Evolutionary conservation across 2,329 filamentous ascomycete genomes (phyloP), one percentile per base, ranked within the genome.

Genomic region (Paraphoma sp.): DNA sequence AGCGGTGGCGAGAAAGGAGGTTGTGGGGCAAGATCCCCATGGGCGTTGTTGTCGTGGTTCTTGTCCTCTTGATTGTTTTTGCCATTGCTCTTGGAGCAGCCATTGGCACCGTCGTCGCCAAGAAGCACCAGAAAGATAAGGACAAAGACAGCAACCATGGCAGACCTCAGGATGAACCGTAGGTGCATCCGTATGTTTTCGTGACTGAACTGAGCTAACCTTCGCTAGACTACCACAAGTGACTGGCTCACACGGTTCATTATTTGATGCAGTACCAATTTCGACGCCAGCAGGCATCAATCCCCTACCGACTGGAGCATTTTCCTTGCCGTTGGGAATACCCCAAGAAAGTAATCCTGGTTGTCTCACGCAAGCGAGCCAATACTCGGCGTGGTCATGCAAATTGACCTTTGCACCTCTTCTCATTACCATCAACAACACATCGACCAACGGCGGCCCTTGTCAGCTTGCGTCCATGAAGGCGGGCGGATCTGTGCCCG

Each of bases 91-190:
- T 85, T 43, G 84, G 83, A 49, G 83, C 82, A 51, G 80, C 82
- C 6, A 81, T 86, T 64, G 84, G 84, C 4, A 83, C 82, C 38
- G 75, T 85, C 23, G 67, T 85, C 49, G 81, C 80, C 12, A 82
- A 81, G 38, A 69, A 73, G 49, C 60, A 65, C 14, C 65, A 62
- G 14, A 51, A 61, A 38, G 54, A 67, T 14, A 47, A 58, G 30
- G 44, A 62, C 10, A 55, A 67, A 23, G 36, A 64, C 47, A 53
- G 54, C 2, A 29, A 62, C n/a, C 50, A 54, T 10, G 55, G 57
- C 16, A 54, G 58, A 16, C 58, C 63, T 17, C 59, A 63, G 18
- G 67, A 73, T 8, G 63, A 70, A 54, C 65, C 72, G 72, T 76
- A 66, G 68, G 74, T 72, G 18, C 29, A 8, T 33, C 10, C 17